Percentiles rank a stretch among this genome's conserved stretches.
These are phyloP conservation scores for Hirschfeldia incana DNA, from an alignment of 345 rosid species.

Conservation along the genomic window DNA sequence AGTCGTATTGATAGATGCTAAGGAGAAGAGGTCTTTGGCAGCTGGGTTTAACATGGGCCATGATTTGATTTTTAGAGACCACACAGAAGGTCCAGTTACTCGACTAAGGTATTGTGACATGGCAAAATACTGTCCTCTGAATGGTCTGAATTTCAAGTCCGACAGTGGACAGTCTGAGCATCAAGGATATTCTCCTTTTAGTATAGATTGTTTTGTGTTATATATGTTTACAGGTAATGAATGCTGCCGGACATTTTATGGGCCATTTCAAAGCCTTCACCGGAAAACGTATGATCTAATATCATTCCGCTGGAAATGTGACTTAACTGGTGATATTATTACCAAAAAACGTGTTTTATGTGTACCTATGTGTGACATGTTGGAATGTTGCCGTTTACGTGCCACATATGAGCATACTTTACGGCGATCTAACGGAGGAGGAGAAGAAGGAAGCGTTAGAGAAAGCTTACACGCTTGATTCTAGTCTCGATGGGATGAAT, in stretches of 20 bases:
- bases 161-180: too few species aligned
- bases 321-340: background rate
- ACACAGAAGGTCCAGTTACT: too few species aligned
- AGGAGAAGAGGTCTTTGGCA: too few species aligned
- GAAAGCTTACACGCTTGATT: conserved; percentile 53
- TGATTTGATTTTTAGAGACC: too few species aligned
- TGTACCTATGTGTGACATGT: background rate
- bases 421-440: conserved; percentile 61
- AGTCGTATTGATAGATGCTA: too few species aligned
- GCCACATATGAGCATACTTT: conserved; percentile 82
- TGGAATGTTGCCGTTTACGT: conserved; percentile 56
- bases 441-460: conserved; percentile 70
- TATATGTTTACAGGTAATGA: conserved; percentile 54
- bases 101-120: too few species aligned
- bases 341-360: background rate
- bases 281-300: conserved; percentile 47
- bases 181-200: too few species aligned
- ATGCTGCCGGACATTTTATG: conserved; percentile 53
- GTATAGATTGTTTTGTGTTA: background rate
- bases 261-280: conserved; percentile 53
- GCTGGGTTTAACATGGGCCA: too few species aligned
- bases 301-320: background rate
- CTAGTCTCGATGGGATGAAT: conserved; percentile 46
- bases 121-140: too few species aligned
- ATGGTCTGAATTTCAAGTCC: too few species aligned